phyloP scores from a whole-genome alignment of 495 filamentous ascomycete species.

The Neurospora sp. region DNA sequence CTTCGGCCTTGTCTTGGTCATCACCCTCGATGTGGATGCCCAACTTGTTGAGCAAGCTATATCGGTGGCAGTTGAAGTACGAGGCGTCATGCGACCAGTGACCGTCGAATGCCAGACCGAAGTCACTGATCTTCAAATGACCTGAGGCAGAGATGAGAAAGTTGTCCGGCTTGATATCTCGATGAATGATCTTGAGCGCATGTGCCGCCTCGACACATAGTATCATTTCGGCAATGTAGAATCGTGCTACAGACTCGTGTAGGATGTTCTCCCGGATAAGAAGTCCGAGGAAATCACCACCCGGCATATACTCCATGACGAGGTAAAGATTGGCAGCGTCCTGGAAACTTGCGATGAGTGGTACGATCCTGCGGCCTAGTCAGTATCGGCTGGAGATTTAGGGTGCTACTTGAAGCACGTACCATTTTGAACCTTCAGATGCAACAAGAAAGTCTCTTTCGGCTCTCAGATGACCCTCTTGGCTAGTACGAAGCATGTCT shows the following conservation, averaged over 20 bases:
- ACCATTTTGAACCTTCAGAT: conserved; percentile 72
- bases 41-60: conserved; percentile 62
- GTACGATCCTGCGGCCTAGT: conserved; percentile 50
- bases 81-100: conserved; percentile 85
- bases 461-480: conserved; percentile 85
- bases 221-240: conserved; percentile 93
- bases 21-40: conserved; percentile 70
- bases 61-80: conserved; percentile 75
- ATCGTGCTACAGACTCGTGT: conserved; percentile 64
- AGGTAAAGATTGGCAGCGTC: conserved; percentile 76
- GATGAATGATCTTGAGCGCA: conserved; percentile 77
- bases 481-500: conserved; percentile 77
- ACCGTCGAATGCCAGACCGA: conserved; percentile 87
- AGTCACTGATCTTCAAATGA: conserved; percentile 91
- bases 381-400: background rate
- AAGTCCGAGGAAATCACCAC: conserved; percentile 82
- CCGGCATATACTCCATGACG: conserved; percentile 96
- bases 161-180: conserved; percentile 95
- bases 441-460: conserved; percentile 87
- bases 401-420: conserved; percentile 5
- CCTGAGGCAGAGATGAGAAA: conserved; percentile 82
- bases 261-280: conserved; percentile 74
- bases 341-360: conserved; percentile 81
- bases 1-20: conserved; percentile 53
- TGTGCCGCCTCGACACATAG: conserved; percentile 90